These are phyloP conservation scores for Ephemerocybe angulata DNA, from an alignment of 768 basidiomycete species.

Conservation along the genomic window DNA sequence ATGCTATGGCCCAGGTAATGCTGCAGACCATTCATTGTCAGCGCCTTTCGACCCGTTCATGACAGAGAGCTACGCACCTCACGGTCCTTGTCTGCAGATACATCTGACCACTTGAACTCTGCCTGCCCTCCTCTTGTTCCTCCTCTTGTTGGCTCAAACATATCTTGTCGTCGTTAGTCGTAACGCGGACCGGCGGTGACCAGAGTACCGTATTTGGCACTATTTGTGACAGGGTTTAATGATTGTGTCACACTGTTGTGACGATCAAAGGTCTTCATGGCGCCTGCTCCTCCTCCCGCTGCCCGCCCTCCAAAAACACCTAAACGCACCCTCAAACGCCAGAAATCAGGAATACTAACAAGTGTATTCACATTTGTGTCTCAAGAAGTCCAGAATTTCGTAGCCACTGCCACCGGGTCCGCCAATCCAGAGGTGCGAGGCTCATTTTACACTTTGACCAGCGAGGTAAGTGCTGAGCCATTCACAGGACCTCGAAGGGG, in stretches of 20 bases:
- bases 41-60: slow-evolving; percentile 12
- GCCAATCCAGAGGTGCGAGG: background rate
- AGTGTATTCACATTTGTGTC: slow-evolving; percentile 69
- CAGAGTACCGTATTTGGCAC: background rate
- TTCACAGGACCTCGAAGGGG: no score
- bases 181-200: background rate
- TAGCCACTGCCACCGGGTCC: slow-evolving; percentile 57
- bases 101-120: slow-evolving; percentile 89
- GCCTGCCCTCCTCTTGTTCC: slow-evolving; percentile 91
- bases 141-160: slow-evolving; percentile 85
- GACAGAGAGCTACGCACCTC: slow-evolving; percentile 53
- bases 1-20: slow-evolving; percentile 94
- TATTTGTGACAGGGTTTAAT: slow-evolving; percentile 5
- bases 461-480: no score
- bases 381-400: slow-evolving; percentile 67
- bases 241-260: background rate
- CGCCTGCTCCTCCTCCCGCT: slow-evolving; percentile 22
- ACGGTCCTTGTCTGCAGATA: slow-evolving; percentile 88
- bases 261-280: background rate
- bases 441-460: background rate
- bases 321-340: background rate
- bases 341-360: slow-evolving; percentile 19
- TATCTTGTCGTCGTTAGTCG: slow-evolving; percentile 21
- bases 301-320: background rate
- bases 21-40: slow-evolving; percentile 34